These are phyloP conservation scores for Phaeotremella fagi DNA, from an alignment of 768 basidiomycete species.

Conservation along the genomic window DNA sequence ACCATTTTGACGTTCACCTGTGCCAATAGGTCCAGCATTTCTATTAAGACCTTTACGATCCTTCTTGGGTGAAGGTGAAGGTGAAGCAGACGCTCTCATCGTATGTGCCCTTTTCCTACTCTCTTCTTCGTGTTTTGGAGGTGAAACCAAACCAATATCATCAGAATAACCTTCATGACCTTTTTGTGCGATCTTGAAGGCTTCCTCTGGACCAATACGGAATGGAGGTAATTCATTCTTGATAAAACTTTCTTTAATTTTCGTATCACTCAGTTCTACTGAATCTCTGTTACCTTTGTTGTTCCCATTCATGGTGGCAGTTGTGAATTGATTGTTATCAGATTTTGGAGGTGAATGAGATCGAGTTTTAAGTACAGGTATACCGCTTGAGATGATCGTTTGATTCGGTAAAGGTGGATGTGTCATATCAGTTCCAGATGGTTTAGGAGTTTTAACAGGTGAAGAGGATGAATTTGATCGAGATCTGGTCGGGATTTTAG, in stretches of 20 bases:
- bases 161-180: constrained; percentile 21
- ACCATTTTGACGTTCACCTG: not conserved
- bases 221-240: constrained; percentile 42
- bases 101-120: constrained; percentile 7
- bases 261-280: too few species aligned
- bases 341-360: constrained; percentile 6
- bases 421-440: not conserved
- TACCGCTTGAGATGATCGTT: not conserved
- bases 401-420: not conserved
- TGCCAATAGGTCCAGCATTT: not conserved
- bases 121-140: constrained; percentile 1
- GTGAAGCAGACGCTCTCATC: constrained; percentile 3
- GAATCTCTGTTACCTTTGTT: too few species aligned
- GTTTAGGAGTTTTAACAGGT: not conserved
- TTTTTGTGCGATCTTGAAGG: constrained; percentile 29
- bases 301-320: too few species aligned
- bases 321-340: not conserved
- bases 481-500: constrained; percentile 12
- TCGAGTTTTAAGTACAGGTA: constrained; percentile 2
- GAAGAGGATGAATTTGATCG: constrained; percentile 12
- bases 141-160: not conserved
- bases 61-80: not conserved
- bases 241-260: constrained; percentile 26
- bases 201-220: constrained; percentile 27
- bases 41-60: not conserved